Evolutionary conservation across 140 eudicot genomes (phyloP).

Genomic region (Cichorium intybus): DNA sequence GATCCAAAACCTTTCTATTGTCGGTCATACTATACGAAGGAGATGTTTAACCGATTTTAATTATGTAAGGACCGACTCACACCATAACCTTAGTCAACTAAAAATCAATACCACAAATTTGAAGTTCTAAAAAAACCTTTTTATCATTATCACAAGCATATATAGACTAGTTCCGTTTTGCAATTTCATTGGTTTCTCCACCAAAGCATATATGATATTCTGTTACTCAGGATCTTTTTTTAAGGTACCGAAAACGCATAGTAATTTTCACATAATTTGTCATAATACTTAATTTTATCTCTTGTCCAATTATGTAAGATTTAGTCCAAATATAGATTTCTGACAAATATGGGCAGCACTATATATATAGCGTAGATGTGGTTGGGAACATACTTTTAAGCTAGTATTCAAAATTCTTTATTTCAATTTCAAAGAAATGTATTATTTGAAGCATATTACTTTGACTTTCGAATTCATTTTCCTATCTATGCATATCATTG

Average conservation of each 20-base stretch:
- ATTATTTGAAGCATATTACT: conserved; percentile 2
- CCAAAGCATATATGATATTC: not conserved
- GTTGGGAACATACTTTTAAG: not conserved
- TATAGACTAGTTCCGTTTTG: not conserved
- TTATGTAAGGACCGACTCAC: too few species aligned
- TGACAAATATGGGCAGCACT: not conserved
- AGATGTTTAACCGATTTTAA: too few species aligned
- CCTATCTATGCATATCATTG: not conserved
- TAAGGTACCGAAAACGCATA: not conserved
- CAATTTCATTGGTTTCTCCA: not conserved
- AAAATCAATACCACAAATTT: too few species aligned
- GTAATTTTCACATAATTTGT: not conserved
- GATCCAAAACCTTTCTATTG: too few species aligned
- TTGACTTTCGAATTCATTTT: conserved; percentile 10
- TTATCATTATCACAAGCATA: not conserved
- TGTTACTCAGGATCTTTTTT: not conserved
- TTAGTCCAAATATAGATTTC: not conserved
- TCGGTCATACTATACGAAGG: too few species aligned
- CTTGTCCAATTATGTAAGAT: not conserved
- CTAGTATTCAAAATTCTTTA: not conserved
- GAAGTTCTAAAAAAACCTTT: not conserved
- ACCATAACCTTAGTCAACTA: too few species aligned
- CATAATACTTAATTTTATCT: not conserved
- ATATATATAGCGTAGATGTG: not conserved
- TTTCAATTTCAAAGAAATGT: not conserved